These are phyloP conservation scores for Podaxis sp. DNA, from an alignment of 768 basidiomycete species.

Conservation along the genomic window DNA sequence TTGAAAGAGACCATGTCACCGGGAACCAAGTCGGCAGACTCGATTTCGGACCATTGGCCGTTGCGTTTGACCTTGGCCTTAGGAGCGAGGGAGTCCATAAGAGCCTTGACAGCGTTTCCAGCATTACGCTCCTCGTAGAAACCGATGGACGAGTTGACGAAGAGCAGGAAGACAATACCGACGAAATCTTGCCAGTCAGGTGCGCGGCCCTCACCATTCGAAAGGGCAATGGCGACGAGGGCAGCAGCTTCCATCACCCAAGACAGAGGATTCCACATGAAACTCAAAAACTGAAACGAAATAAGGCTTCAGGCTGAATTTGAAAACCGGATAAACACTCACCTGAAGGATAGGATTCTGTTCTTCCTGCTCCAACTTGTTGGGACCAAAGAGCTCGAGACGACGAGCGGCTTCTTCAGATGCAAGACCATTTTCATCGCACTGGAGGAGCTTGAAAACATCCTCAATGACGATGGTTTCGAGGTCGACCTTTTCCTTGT, in stretches of 20 bases:
- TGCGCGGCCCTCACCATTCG: slow-evolving; percentile 80
- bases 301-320: background rate
- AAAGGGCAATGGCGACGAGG: slow-evolving; percentile 90
- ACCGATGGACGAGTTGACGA: slow-evolving; percentile 96
- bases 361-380: slow-evolving; percentile 88
- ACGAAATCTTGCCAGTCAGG: slow-evolving; percentile 99
- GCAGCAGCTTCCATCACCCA: slow-evolving; percentile 99
- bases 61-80: slow-evolving; percentile 92
- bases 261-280: slow-evolving; percentile 99
- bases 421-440: slow-evolving; percentile 75
- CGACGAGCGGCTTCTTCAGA: slow-evolving; percentile 78
- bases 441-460: slow-evolving; percentile 93
- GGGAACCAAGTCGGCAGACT: slow-evolving; percentile 85
- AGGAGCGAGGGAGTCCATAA: slow-evolving; percentile 99
- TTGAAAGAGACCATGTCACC: slow-evolving; percentile 98
- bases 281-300: slow-evolving; percentile 68
- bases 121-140: slow-evolving; percentile 98
- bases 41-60: slow-evolving; percentile 85
- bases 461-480: slow-evolving; percentile 96
- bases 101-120: slow-evolving; percentile 97
- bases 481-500: slow-evolving; percentile 98
- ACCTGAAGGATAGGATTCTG: slow-evolving; percentile 90
- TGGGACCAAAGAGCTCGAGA: slow-evolving; percentile 91
- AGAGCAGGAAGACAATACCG: slow-evolving; percentile 88
- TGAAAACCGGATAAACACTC: slow-evolving; percentile 11